A percentile compares a stretch with the other conserved stretches of the same genome.
These are phyloP conservation scores for Penicillium decumbens DNA, from an alignment of 2,329 filamentous ascomycete species.

Conservation along the genomic window DNA sequence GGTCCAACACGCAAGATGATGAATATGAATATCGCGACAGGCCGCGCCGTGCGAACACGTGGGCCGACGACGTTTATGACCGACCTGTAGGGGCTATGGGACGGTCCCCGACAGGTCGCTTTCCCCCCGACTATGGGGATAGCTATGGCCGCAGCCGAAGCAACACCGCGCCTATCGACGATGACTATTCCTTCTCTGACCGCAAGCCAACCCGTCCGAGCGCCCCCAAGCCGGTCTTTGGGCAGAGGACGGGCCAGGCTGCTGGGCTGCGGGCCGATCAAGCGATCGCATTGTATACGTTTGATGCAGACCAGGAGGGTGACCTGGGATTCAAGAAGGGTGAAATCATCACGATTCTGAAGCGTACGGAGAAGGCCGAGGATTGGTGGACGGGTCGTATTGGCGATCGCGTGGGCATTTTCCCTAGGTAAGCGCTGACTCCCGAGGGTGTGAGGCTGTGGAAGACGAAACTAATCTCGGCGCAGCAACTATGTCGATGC, in stretches of 20 bases:
- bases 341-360: conserved; percentile 88
- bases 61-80: conserved; percentile 49
- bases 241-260: conserved; percentile 42
- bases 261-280: conserved; percentile 59
- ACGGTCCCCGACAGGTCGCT: conserved; percentile 35
- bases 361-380: conserved; percentile 87
- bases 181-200: conserved; percentile 54
- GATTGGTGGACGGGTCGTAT: conserved; percentile 98
- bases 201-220: conserved; percentile 70
- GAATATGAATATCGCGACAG: conserved; percentile 55
- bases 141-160: conserved; percentile 31
- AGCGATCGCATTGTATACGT: conserved; percentile 85
- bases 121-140: conserved; percentile 28
- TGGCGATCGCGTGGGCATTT: conserved; percentile 80
- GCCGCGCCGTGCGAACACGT: conserved; percentile 46
- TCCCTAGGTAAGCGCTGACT: conserved; percentile 62
- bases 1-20: conserved; percentile 51
- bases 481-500: conserved; percentile 39
- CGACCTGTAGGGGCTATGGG: conserved; percentile 33
- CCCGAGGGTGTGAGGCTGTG: too few species aligned
- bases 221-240: conserved; percentile 84
- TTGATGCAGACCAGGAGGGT: conserved; percentile 87
- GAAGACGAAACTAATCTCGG: conserved; percentile 8
- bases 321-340: conserved; percentile 97
- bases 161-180: conserved; percentile 38